Evolutionary conservation across 176 grass and related monocot species (phyloP), one percentile per base, ranked within the genome.

Genomic region (Paspalum notatum): DNA sequence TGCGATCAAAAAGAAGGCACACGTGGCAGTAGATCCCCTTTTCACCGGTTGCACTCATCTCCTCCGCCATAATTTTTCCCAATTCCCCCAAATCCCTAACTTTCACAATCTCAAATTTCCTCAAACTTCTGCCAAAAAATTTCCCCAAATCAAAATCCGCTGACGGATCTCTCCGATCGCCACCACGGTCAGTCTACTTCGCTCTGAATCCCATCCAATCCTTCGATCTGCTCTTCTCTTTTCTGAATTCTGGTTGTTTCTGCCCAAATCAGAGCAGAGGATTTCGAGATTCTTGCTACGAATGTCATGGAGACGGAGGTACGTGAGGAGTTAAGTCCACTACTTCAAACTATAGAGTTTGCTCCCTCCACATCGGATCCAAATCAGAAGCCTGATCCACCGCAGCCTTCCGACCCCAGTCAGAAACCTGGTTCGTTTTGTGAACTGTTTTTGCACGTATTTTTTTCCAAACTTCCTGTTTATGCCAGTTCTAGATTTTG

Each of bases 271-370:
- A 16, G 51, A 83, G 59, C 58, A 83, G 80, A 65, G 15, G 27
- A 65, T 51, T n/a, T 27, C 80, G 70, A 9, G 48, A 65, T 83
- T 65, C 62, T 53, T 74, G 69, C 80, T 38, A 60, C 80, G 80
- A 82, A 74, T 82, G 80, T 17, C 59, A 83, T 84, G 72, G 72
- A 83, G 81, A 21, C 76, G 41, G 82, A 84, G 62, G 72, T 37
- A 42, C 26, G 41, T 17, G 82, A 76, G 59, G 82, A 84, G 51
- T 57, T 67, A 51, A 84, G 4, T 40, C 72, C 72, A 17, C 62
- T 39, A n/a, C 25, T 53, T 68, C 82, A 84, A 40, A 44, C 62
- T 68, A 26, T 68, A 38, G 82, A 76, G 66, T 66, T 38, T 55
- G 3, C 49, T 16, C 62, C 32, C 41, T 22, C 62, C 13, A 43